Evolutionary conservation across 345 rosid species (phyloP).

Genomic region (Combretum micranthum): DNA sequence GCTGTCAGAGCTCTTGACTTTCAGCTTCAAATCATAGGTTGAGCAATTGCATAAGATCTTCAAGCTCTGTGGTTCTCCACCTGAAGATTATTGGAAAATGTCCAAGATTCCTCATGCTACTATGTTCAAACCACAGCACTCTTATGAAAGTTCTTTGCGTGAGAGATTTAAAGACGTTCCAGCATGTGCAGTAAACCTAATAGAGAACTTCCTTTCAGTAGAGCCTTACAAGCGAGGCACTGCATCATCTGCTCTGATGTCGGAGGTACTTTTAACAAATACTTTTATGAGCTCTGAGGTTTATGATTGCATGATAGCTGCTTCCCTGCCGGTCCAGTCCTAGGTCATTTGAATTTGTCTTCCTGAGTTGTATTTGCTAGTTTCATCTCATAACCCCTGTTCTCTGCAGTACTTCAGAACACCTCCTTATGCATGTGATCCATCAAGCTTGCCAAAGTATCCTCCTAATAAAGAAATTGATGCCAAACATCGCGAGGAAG

Average conservation of each 20-base stretch:
- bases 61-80: slow-evolving; percentile 37
- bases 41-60: slow-evolving; percentile 43
- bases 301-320: neutral
- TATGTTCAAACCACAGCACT: slow-evolving; percentile 16
- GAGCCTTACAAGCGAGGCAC: slow-evolving; percentile 16
- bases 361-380: neutral
- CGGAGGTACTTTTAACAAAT: slow-evolving; percentile 3
- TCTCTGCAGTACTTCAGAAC: slow-evolving; percentile 15
- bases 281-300: neutral
- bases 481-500: slow-evolving; percentile 16
- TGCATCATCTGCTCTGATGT: slow-evolving; percentile 11
- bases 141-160: slow-evolving; percentile 11
- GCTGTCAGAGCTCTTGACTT: neutral
- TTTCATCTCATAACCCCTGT: neutral
- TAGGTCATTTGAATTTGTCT: neutral
- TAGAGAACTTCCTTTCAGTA: slow-evolving; percentile 10
- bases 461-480: slow-evolving; percentile 22
- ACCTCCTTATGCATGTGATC: slow-evolving; percentile 17
- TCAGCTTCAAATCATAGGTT: slow-evolving; percentile 13
- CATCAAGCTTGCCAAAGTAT: slow-evolving; percentile 21
- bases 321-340: neutral
- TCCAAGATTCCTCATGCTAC: slow-evolving; percentile 18
- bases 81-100: slow-evolving; percentile 29
- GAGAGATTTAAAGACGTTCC: slow-evolving; percentile 9
- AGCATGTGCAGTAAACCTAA: slow-evolving; percentile 2